Conservation (phyloP, 352 stramenopile species). For the Globisporangium cederbergense region DNA sequence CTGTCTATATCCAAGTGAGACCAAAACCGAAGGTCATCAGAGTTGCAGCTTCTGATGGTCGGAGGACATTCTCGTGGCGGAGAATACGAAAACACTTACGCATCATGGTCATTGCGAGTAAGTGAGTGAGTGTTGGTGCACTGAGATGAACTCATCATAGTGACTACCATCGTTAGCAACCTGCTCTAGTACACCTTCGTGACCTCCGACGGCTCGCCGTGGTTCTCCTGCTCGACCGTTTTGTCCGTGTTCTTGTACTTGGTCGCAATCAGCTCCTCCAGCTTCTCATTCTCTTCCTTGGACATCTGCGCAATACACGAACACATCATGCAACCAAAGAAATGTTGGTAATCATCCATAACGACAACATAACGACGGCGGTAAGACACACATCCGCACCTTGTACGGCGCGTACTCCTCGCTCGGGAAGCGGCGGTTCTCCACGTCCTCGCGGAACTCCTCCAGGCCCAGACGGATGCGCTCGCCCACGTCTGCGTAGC, state of each 20-base stretch:
- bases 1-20: neutral
- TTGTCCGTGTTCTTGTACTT: slow-evolving; percentile 49
- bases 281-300: slow-evolving; percentile 66
- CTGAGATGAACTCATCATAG: neutral
- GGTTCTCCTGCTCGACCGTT: slow-evolving; percentile 23
- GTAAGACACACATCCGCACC: slow-evolving; percentile 20
- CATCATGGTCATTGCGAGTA: too few relatives aligned
- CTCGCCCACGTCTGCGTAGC: slow-evolving; percentile 95
- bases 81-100: neutral
- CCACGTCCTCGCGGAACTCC: slow-evolving; percentile 96
- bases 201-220: slow-evolving; percentile 44
- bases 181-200: slow-evolving; percentile 75
- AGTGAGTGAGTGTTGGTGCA: neutral
- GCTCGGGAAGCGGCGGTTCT: slow-evolving; percentile 92
- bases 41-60: neutral
- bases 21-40: neutral
- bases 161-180: neutral
- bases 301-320: slow-evolving; percentile 52
- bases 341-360: neutral
- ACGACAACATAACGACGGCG: too few relatives aligned
- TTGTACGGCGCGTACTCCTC: slow-evolving; percentile 96
- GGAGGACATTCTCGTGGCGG: neutral
- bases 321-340: neutral
- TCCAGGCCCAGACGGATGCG: slow-evolving; percentile 92
- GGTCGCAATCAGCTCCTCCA: slow-evolving; percentile 50